Conservation (phyloP, 179 eudicot genomes). For the Vitellaria paradoxa region DNA sequence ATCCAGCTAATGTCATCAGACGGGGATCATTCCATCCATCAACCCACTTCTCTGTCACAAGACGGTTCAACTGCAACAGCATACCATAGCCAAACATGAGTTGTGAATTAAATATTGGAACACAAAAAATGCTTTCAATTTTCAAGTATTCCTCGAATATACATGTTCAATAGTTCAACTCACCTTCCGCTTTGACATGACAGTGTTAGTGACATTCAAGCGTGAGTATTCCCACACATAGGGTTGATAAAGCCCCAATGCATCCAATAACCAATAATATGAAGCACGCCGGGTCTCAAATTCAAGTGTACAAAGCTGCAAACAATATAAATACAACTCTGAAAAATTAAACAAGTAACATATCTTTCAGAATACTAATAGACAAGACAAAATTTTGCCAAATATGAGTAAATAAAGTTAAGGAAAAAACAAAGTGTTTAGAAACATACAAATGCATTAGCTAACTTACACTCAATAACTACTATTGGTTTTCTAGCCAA, state of each 20-base stretch:
- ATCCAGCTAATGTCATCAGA: constrained; percentile 89
- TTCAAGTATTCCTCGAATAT: neutral
- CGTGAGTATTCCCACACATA: constrained; percentile 99
- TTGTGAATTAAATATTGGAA: neutral
- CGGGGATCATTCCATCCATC: constrained; percentile 99
- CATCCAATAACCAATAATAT: constrained; percentile 91
- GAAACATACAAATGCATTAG: neutral
- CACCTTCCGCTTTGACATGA: constrained; percentile 98
- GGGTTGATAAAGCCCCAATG: constrained; percentile 80
- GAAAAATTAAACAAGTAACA: neutral
- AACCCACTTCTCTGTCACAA: constrained; percentile 84
- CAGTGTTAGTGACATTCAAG: constrained; percentile 82
- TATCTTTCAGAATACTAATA: neutral
- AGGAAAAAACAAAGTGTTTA: neutral
- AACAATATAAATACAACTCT: neutral
- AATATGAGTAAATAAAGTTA: neutral
- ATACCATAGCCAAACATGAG: neutral
- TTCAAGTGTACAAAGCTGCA: constrained; percentile 96
- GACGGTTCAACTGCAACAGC: constrained; percentile 69
- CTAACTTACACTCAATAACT: neutral
- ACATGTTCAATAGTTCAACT: constrained; percentile 16
- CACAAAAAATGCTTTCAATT: neutral
- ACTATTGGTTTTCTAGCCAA: neutral
- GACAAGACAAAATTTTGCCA: too few relatives aligned
- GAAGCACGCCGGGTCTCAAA: constrained; percentile 98